Evolutionary conservation across 805 yeast species (phyloP), one percentile per base, ranked within the genome.

Genomic region (Peterozyma toletana): DNA sequence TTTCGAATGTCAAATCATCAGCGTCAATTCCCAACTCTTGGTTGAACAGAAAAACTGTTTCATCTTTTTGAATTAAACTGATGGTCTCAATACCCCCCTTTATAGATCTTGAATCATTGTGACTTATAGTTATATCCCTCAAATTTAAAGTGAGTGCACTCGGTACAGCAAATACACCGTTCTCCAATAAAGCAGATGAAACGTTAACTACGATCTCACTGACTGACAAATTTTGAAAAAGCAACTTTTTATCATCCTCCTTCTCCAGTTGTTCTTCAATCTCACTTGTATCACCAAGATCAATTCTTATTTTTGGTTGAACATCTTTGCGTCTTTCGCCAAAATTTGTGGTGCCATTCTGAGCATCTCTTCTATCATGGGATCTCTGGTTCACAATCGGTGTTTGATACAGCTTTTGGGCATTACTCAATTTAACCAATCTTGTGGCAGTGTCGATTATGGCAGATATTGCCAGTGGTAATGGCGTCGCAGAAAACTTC

Each of bases 1-100:
- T 45, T 53, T 80, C 85, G 54, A 80, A 75, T 31, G 81, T 54
- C 2, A 80, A 39, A 50, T 80, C 86, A 6, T 74, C 71, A 35
- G 68, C 69, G 1, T 52, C 42, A 29, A 39, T 39, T 3, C 21
- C 39, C 15, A 38, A 29, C 7, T 27, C 21, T 46, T 13, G 56
- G 37, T 21, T 53, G 48, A n/a, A 56, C 53, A 21, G 53, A 56
- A 45, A 74, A 63, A 30, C 47, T 41, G 27, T 53, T 18, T 56
- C 46, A 17, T 46, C 49, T 10, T 45, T 48, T 16, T 62, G 45
- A 3, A 59, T 14, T 5, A 69, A 45, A 1, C 52, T 45, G n/a
- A 75, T 46, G 0, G 48, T 52, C 38, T 68, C 63, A 2, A 78
- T 47, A 1, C 76, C 75, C 2, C 86, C 87, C 48, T 68, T 71